Conservation (phyloP, 2,329 filamentous ascomycete species). For the Calcarisporium arbuscula region DNA sequence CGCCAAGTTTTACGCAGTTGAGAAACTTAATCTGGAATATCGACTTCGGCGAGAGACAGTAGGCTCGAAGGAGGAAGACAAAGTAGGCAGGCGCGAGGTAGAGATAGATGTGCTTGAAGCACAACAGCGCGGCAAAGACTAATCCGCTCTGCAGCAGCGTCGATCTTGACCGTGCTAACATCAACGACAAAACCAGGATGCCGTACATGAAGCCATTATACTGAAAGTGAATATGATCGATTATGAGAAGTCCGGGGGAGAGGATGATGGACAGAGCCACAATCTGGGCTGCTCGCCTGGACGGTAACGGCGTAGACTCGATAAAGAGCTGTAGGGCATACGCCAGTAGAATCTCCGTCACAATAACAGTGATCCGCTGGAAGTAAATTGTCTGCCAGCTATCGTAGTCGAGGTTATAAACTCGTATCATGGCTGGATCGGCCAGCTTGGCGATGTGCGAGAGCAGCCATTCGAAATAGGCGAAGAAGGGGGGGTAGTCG, state of each 20-base stretch:
- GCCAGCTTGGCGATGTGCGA: constrained; percentile 72
- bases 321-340: constrained; percentile 79
- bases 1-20: constrained; percentile 79
- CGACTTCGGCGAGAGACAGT: constrained; percentile 75
- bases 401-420: constrained; percentile 77
- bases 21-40: constrained; percentile 68
- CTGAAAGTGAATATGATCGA: constrained; percentile 98
- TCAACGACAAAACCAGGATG: constrained; percentile 77
- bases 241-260: constrained; percentile 89
- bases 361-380: constrained; percentile 80
- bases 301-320: constrained; percentile 56
- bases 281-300: constrained; percentile 74
- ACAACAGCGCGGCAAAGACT: constrained; percentile 77
- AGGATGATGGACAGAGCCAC: constrained; percentile 84
- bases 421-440: constrained; percentile 74
- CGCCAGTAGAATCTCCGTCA: constrained; percentile 76
- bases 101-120: constrained; percentile 96
- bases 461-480: constrained; percentile 90
- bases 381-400: constrained; percentile 95
- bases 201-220: constrained; percentile 98
- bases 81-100: constrained; percentile 96
- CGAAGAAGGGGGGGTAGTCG: constrained; percentile 97
- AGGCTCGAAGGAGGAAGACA: constrained; percentile 80
- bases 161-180: constrained; percentile 69
- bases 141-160: constrained; percentile 74